These are phyloP conservation scores for Geranium rotundifolium DNA, from an alignment of 345 rosid species.

Conservation along the genomic window DNA sequence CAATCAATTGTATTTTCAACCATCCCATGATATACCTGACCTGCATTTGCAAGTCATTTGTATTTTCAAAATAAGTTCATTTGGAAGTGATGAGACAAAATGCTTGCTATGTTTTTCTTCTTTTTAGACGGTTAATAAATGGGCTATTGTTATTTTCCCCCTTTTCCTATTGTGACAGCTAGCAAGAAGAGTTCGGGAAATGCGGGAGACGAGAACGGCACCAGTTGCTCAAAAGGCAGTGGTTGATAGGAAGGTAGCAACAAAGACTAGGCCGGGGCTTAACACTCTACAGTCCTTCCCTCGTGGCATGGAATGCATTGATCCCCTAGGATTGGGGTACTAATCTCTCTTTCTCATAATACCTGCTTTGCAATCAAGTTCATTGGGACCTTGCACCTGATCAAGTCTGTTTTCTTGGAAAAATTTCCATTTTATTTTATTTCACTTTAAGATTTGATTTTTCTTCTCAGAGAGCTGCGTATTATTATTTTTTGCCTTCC, in stretches of 20 bases:
- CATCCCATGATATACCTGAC: no score
- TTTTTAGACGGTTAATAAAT: not conserved
- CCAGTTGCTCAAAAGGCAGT: slow-evolving; percentile 65
- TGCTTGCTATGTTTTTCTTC: not conserved
- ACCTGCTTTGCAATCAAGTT: not conserved
- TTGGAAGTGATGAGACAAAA: no score
- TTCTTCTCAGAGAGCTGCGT: no score
- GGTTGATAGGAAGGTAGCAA: slow-evolving; percentile 35
- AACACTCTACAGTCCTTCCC: slow-evolving; percentile 68
- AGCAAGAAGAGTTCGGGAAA: slow-evolving; percentile 83
- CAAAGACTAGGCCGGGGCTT: slow-evolving; percentile 33
- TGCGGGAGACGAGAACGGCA: slow-evolving; percentile 82
- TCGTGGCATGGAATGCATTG: slow-evolving; percentile 94
- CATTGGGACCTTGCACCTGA: not conserved
- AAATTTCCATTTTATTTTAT: not conserved
- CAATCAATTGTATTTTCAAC: no score
- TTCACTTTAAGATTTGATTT: no score
- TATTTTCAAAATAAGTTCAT: no score
- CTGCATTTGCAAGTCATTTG: no score
- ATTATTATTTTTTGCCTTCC: no score
- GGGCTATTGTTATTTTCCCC: not conserved
- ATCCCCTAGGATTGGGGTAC: slow-evolving; percentile 91
- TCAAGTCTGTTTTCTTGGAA: not conserved
- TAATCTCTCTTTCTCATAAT: slow-evolving; percentile 10
- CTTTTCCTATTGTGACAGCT: slow-evolving; percentile 44